These are phyloP conservation scores for Parmelia sp. DNA, from an alignment of 495 filamentous ascomycete species.

Conservation along the genomic window DNA sequence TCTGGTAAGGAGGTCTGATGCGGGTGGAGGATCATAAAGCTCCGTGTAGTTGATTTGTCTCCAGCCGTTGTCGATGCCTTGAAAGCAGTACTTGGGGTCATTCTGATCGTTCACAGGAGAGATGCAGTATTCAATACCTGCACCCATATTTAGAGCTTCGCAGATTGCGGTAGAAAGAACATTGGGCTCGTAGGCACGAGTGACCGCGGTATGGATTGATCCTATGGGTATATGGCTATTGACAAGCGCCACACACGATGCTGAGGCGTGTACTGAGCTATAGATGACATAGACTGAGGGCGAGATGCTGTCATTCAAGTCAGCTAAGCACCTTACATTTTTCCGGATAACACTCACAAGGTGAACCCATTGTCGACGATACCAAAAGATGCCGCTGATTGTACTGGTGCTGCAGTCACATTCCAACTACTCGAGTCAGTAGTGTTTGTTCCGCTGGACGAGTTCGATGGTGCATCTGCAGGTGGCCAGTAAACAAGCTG, in stretches of 20 bases:
- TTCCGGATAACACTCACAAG: not conserved
- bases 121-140: conserved; percentile 10
- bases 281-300: conserved; percentile 20
- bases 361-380: conserved; percentile 13
- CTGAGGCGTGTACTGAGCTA: conserved; percentile 7
- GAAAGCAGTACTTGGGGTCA: not conserved
- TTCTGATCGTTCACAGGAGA: conserved; percentile 3
- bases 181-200: conserved; percentile 17
- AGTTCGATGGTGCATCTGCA: not conserved
- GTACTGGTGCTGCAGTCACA: conserved; percentile 4
- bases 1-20: conserved; percentile 8
- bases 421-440: not conserved
- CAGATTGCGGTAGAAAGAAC: conserved; percentile 16
- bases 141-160: conserved; percentile 4
- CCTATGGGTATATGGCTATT: conserved; percentile 11
- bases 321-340: not conserved
- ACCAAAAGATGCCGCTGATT: conserved; percentile 7
- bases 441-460: not conserved
- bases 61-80: conserved; percentile 16
- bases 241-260: conserved; percentile 13
- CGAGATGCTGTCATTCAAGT: conserved; percentile 4
- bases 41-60: conserved; percentile 8
- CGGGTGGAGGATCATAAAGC: conserved; percentile 14
- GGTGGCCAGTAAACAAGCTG: conserved; percentile 18
- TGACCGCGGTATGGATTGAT: conserved; percentile 8